These are phyloP conservation scores for Pinus albicaulis DNA, from an alignment of 75 land plant genomes.

Conservation along the genomic window DNA sequence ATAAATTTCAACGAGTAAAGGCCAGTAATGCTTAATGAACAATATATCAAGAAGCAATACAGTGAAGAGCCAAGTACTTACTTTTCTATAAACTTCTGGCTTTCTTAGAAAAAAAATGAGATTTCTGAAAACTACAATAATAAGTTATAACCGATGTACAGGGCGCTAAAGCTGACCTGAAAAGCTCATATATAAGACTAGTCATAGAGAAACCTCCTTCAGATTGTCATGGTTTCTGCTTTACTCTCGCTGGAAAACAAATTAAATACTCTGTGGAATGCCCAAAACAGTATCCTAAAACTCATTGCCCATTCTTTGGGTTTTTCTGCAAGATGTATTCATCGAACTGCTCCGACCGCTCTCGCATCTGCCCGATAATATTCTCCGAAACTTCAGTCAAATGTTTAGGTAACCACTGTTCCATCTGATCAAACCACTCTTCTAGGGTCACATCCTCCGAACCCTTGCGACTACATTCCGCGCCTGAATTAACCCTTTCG, in stretches of 20 bases:
- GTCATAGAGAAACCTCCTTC: no score
- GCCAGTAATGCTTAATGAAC: no score
- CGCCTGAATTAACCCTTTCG: not conserved
- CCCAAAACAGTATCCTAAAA: not conserved
- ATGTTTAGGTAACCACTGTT: constrained; percentile 30
- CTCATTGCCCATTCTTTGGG: not conserved
- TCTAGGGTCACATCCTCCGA: constrained; percentile 41
- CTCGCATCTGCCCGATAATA: constrained; percentile 24
- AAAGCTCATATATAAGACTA: not conserved
- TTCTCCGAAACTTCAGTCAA: constrained; percentile 26
- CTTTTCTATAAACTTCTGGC: no score
- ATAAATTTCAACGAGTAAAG: no score
- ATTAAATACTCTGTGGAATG: no score
- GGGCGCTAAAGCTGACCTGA: not conserved
- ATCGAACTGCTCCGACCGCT: constrained; percentile 19
- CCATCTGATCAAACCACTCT: constrained; percentile 46
- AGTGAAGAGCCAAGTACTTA: no score
- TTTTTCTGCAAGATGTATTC: not conserved
- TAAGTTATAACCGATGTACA: not conserved
- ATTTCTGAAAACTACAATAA: not conserved
- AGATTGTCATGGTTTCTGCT: no score
- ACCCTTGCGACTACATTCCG: constrained; percentile 6
- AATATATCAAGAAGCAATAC: no score
- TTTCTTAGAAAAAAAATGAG: no score
- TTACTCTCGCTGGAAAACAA: no score